Evolutionary conservation across 108 stramenopile genomes (phyloP).

Genomic region (Skeletonema grethae): DNA sequence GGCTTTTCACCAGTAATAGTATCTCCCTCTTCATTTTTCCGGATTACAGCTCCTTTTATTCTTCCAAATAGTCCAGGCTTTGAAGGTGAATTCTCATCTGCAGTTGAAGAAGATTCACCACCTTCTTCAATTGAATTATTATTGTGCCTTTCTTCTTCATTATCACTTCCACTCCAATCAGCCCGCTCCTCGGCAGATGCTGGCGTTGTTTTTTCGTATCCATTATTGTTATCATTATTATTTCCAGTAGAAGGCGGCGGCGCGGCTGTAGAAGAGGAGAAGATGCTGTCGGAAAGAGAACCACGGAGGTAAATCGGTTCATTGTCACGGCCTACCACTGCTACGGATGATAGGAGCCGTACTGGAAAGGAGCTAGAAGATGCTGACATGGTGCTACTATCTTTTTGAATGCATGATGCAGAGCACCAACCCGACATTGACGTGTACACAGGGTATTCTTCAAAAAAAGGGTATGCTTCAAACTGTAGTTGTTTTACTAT

Average conservation of each 20-base stretch:
- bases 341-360: slow-evolving; percentile 46
- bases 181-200: not conserved
- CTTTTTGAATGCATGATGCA: too few relatives aligned
- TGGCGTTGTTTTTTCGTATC: not conserved
- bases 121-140: slow-evolving; percentile 1
- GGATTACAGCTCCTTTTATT: slow-evolving; percentile 13
- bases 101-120: not conserved
- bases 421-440: too few relatives aligned
- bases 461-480: too few relatives aligned
- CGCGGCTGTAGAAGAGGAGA: not conserved
- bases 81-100: slow-evolving; percentile 8
- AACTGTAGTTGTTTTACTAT: too few relatives aligned
- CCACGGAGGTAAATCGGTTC: slow-evolving; percentile 47
- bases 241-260: not conserved
- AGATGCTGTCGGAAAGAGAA: slow-evolving; percentile 20
- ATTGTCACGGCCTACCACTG: slow-evolving; percentile 47
- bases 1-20: not conserved
- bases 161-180: not conserved
- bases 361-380: slow-evolving; percentile 9
- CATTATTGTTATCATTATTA: not conserved
- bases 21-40: slow-evolving; percentile 7
- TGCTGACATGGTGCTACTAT: not conserved
- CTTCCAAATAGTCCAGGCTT: slow-evolving; percentile 16
- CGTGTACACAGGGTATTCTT: too few relatives aligned
- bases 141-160: not conserved